Conservation (phyloP, 2,329 filamentous ascomycete genomes). For the Fusarium sp. region DNA sequence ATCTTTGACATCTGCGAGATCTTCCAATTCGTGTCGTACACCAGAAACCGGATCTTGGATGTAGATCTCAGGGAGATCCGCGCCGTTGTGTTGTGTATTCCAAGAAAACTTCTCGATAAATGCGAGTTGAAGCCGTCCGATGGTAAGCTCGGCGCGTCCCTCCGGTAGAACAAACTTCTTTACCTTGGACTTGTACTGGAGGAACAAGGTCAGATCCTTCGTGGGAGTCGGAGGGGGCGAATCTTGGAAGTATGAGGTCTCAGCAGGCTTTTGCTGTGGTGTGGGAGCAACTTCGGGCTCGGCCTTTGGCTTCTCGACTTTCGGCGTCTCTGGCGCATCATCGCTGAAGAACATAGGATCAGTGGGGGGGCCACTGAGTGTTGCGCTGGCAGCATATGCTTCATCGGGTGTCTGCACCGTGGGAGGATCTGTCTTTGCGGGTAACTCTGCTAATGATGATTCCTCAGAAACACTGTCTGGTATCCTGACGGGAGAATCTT, state of each 20-base stretch:
- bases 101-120: conserved; percentile 99
- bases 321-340: conserved; percentile 26
- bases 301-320: conserved; percentile 37
- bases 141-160: conserved; percentile 83
- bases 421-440: conserved; percentile 47
- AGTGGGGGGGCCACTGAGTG: conserved; percentile 66
- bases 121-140: conserved; percentile 88
- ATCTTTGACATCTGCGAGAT: conserved; percentile 92
- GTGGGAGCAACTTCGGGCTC: conserved; percentile 42
- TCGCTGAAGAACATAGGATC: conserved; percentile 53
- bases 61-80: conserved; percentile 95
- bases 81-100: conserved; percentile 95
- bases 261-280: conserved; percentile 56
- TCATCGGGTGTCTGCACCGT: conserved; percentile 72
- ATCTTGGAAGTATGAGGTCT: conserved; percentile 66
- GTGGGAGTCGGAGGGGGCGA: conserved; percentile 71
- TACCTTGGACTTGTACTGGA: conserved; percentile 96
- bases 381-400: conserved; percentile 67
- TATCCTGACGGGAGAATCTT: conserved; percentile 70
- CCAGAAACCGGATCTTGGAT: conserved; percentile 96
- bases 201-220: conserved; percentile 91
- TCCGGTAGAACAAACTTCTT: conserved; percentile 94
- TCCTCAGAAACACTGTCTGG: conserved; percentile 74
- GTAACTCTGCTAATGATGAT: conserved; percentile 40
- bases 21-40: conserved; percentile 95